phyloP scores from a whole-genome alignment of 768 basidiomycete species.

The Termitomyces sp. region DNA sequence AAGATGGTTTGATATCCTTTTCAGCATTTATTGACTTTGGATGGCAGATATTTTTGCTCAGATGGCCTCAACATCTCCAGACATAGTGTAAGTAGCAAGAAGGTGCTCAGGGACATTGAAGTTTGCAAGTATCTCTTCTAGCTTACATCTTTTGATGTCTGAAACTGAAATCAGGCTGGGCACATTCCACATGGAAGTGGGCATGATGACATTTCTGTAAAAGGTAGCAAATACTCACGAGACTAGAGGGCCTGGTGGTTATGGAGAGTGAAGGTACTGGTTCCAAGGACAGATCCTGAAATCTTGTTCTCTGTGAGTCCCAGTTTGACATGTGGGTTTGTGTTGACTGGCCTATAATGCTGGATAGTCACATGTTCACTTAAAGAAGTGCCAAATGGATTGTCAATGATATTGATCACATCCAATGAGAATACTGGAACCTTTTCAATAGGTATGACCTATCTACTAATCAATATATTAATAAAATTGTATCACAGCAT shows the following conservation, averaged over 20 bases:
- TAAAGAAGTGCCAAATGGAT: conserved; percentile 4
- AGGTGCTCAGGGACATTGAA: conserved; percentile 16
- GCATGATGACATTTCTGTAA: background rate
- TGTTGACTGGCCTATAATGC: background rate
- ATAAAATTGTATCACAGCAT: no score
- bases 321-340: background rate
- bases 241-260: background rate
- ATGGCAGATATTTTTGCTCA: background rate
- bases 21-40: background rate
- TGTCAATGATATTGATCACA: conserved; percentile 5
- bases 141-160: conserved; percentile 23
- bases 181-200: background rate
- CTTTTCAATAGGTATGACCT: background rate
- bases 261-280: background rate
- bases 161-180: background rate
- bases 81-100: no score
- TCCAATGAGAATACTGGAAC: background rate
- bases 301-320: background rate
- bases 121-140: conserved; percentile 13
- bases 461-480: no score
- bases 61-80: background rate
- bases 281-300: background rate
- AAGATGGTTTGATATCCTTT: background rate
- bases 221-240: background rate
- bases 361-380: background rate